phyloP scores from a whole-genome alignment of 2,329 filamentous ascomycete genomes.

The Colletotrichum camelliae region DNA sequence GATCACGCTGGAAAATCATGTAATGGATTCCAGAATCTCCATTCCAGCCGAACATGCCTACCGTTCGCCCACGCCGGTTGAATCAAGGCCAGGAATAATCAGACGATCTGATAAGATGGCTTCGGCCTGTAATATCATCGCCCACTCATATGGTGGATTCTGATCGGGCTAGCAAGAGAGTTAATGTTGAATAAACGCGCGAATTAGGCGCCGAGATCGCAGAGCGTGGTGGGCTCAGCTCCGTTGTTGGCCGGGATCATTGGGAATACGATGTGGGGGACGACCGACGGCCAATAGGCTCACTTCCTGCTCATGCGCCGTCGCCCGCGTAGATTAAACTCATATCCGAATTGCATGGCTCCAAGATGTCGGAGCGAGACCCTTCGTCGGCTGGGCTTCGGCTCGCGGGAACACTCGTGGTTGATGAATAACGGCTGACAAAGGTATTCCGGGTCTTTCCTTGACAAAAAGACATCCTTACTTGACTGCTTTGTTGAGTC shows the following conservation, averaged over 20 bases:
- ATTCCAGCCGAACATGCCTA: not conserved
- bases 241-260: not conserved
- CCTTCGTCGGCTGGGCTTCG: not conserved
- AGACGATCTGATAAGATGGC: not conserved
- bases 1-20: not conserved
- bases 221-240: not conserved
- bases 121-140: not conserved
- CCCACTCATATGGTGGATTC: not conserved
- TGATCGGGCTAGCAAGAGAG: not conserved
- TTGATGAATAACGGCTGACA: not conserved
- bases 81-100: not conserved
- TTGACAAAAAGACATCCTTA: not conserved
- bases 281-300: not conserved
- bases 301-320: not conserved
- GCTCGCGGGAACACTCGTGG: not conserved
- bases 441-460: not conserved
- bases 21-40: not conserved
- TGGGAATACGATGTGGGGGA: not conserved
- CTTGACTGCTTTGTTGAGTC: not conserved
- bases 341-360: not conserved
- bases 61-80: not conserved
- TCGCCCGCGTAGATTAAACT: not conserved
- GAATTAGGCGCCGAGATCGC: not conserved
- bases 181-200: not conserved
- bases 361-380: not conserved